Conservation (phyloP, 2,329 filamentous ascomycete species). For the Penicillium sp. region DNA sequence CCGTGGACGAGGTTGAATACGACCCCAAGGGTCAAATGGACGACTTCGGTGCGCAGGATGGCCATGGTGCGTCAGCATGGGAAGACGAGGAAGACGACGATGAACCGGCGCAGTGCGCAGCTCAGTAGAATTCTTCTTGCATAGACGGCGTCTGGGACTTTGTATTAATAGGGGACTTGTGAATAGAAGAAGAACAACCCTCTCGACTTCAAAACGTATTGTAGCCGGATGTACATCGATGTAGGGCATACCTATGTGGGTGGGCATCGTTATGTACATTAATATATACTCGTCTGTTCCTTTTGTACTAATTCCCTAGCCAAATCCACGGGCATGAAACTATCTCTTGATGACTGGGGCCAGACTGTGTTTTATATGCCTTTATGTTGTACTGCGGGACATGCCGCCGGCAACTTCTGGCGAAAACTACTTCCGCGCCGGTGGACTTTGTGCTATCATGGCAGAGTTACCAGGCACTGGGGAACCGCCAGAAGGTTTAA, state of each 20-base stretch:
- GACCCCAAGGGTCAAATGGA: constrained; percentile 81
- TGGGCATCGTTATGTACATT: not conserved
- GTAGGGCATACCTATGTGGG: constrained; percentile 27
- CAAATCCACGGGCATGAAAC: no score
- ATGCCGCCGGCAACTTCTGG: no score
- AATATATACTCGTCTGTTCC: not conserved
- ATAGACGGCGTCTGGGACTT: constrained; percentile 29
- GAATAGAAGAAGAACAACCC: constrained; percentile 3
- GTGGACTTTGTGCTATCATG: not conserved
- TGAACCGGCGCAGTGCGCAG: constrained; percentile 47
- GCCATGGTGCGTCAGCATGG: constrained; percentile 44
- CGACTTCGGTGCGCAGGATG: constrained; percentile 52
- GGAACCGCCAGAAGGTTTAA: not conserved
- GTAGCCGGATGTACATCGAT: not conserved
- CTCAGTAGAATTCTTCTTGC: constrained; percentile 41
- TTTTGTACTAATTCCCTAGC: not conserved
- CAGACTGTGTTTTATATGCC: no score
- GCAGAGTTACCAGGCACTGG: not conserved
- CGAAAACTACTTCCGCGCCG: no score
- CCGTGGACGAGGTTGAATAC: constrained; percentile 83
- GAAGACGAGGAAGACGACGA: constrained; percentile 50
- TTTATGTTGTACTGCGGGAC: no score
- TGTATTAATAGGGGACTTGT: constrained; percentile 11
- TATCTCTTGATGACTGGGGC: no score
- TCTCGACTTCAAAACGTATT: not conserved